Base-by-base conservation (phyloP, 176 grass and related monocot species). In the Cenchrus americanus region DNA sequence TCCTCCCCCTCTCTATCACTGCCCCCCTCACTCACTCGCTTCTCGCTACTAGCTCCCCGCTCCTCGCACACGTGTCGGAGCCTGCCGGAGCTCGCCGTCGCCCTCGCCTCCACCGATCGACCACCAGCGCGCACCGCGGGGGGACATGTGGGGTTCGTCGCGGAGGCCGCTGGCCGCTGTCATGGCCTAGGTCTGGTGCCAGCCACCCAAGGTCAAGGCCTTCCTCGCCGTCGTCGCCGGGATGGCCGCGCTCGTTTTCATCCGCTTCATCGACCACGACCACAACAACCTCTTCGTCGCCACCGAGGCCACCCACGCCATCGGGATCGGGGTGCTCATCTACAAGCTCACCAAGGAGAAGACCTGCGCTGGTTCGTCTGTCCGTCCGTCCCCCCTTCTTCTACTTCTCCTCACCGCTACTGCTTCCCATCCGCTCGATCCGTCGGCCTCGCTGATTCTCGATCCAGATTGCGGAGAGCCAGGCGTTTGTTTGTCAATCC, bases 321-420 rank as follows among this genome's bases (percentile, higher is more conserved):
- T 96, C 55, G 93, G 96, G 41, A 90, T 99, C 84, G 87, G 26
- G 40, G 89, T 99, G 69, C 91, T 99, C 66, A 87, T 99, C 78
- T 99, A 99, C 81, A 99, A 99, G 87, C 93, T 99, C 75, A 99
- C 89, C 62, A 99, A 99, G 86, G 96, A 99, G 86, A 96, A 83
- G 87, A 99, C 96, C 30, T 99, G 96, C 84, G 93, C 93, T 18
- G 96, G 96, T 99, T 61, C 64, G 91, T 12, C 61, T 46, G 18
- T 27, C 7, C 0, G 5, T 0, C 18, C 6, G 0, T 8, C 11
- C 5, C 14, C 4, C 52, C 24, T 10, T 34, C 32, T n/a, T n/a
- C n/a, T n/a, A n/a, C 46, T 48, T 12, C 2, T 22, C 10, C 8
- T 27, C 24, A 5, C 78, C 5, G 27, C 43, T 79, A 3, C 4